A percentile compares a stretch with the other conserved stretches of the same genome.
phyloP scores from a whole-genome alignment of 208 protist species.

The Trypanosoma cruzi region DNA sequence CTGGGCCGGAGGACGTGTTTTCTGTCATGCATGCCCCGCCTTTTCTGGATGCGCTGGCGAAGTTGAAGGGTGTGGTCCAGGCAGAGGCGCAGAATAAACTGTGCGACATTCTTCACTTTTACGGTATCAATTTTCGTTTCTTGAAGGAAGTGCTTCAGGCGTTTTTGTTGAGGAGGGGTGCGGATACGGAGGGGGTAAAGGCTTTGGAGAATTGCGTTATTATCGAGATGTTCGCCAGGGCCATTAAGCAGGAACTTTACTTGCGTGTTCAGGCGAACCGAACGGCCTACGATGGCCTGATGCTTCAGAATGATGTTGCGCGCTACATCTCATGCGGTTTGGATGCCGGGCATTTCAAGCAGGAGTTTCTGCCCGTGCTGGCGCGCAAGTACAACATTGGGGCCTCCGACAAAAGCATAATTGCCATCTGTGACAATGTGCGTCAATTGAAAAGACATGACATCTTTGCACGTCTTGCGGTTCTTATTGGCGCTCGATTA shows the following conservation, averaged over 20 bases:
- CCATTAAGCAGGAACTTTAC: constrained; percentile 56
- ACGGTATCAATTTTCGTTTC: constrained; percentile 51
- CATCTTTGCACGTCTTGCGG: constrained; percentile 35
- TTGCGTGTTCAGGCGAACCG: constrained; percentile 38
- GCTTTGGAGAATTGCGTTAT: constrained; percentile 27
- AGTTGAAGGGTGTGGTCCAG: neutral
- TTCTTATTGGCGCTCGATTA: constrained; percentile 34
- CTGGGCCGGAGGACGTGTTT: constrained; percentile 60
- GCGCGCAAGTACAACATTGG: constrained; percentile 49
- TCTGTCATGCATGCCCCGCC: constrained; percentile 40
- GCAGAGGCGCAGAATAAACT: constrained; percentile 28
- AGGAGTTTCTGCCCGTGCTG: constrained; percentile 26
- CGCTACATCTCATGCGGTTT: constrained; percentile 29
- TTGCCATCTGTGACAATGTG: constrained; percentile 18
- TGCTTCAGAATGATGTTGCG: constrained; percentile 35
- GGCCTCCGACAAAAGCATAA: constrained; percentile 32
- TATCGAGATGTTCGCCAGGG: constrained; percentile 50
- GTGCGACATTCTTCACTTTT: constrained; percentile 44
- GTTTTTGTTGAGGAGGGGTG: neutral
- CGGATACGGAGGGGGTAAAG: constrained; percentile 17
- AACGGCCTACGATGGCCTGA: constrained; percentile 28
- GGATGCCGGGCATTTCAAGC: constrained; percentile 11
- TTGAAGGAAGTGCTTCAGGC: constrained; percentile 37
- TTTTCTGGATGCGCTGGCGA: constrained; percentile 40
- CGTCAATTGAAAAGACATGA: constrained; percentile 18